A percentile compares a stretch with the other conserved stretches of the same genome.
These are phyloP conservation scores for Phytophthora brassicae DNA, from an alignment of 352 stramenopile species.

Conservation along the genomic window DNA sequence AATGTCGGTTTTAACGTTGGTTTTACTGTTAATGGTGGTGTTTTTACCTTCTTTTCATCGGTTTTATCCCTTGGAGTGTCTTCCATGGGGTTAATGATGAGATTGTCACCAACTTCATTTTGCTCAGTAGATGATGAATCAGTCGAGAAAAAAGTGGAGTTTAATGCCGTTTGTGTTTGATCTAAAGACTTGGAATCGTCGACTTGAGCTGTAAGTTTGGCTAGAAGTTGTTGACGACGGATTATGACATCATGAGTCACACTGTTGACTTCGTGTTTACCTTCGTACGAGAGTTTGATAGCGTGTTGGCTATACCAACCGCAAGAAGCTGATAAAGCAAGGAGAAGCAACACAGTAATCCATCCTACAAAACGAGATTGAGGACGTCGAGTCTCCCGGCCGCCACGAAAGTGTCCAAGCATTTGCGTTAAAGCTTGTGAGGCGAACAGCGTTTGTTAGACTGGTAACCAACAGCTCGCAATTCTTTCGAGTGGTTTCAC, in stretches of 20 bases:
- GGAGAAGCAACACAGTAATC: slow-evolving; percentile 23
- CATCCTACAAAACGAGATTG: slow-evolving; percentile 21
- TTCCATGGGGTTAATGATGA: slow-evolving; percentile 27
- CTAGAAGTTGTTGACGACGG: slow-evolving; percentile 25
- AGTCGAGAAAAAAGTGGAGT: neutral
- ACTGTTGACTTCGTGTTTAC: slow-evolving; percentile 10
- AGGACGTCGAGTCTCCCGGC: neutral
- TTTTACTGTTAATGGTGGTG: slow-evolving; percentile 2
- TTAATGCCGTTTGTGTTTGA: slow-evolving; percentile 10
- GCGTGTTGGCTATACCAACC: slow-evolving; percentile 30
- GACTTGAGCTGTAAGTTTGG: slow-evolving; percentile 17
- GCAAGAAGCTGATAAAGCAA: slow-evolving; percentile 22
- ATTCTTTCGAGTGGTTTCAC: neutral
- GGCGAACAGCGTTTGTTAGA: slow-evolving; percentile 4
- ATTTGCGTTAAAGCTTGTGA: slow-evolving; percentile 4
- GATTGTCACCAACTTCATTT: neutral
- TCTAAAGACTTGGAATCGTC: slow-evolving; percentile 14
- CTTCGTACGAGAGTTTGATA: slow-evolving; percentile 15
- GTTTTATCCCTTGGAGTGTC: slow-evolving; percentile 5
- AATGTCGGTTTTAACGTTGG: slow-evolving; percentile 2
- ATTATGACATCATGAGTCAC: slow-evolving; percentile 26
- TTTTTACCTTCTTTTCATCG: neutral
- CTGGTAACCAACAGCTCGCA: neutral
- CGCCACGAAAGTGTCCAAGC: slow-evolving; percentile 9
- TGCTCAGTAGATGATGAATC: slow-evolving; percentile 3